Evolutionary conservation across 148 eudicot species (phyloP), one percentile per base, ranked within the genome.

Genomic region (Amaranthus palmeri): DNA sequence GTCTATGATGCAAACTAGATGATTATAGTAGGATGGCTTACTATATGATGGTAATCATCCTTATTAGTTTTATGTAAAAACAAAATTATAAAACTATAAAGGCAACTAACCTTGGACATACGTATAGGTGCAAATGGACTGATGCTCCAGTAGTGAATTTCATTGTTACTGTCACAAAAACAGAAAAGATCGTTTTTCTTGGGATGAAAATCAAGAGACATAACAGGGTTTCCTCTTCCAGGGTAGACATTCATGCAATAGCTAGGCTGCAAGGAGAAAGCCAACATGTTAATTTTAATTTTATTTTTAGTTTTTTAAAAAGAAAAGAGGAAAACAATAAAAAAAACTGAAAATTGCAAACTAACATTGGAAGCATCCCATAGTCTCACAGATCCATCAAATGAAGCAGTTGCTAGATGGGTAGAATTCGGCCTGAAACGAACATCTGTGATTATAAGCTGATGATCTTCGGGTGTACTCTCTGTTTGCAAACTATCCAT

Each of bases 121-220:
- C 88, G 96, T 65, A 89, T 65, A 74, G 92, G 87, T 53, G 84
- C 73, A 78, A 88, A 89, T n/a, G 92, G 86, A 75, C 60, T 89
- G 75, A 83, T 82, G 61, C 81, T 89, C 89, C 91, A 91, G 67
- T 95, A 95, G 51, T 84, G 90, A 65, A 95, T 91, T 67, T 95
- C 97, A 76, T 80, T 87, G 80, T 76, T 79, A 79, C 93, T 84
- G 81, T 95, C 99, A 25, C 96, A 89, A 77, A 92, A 95, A 75
- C 99, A 91, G 78, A 95, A 89, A 46, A 95, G 83, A 78, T 88
- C 92, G 59, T 80, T 86, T 85, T 86, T 95, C 81, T 88, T 91
- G 18, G 99, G 99, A 84, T 95, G 90, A 82, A 95, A 95, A 82
- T 95, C 99, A 56, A 95, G 86, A 71, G 99, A 95, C 86, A 95